Conservation (phyloP, 140 eudicot species). For the Flaveria floridana region DNA sequence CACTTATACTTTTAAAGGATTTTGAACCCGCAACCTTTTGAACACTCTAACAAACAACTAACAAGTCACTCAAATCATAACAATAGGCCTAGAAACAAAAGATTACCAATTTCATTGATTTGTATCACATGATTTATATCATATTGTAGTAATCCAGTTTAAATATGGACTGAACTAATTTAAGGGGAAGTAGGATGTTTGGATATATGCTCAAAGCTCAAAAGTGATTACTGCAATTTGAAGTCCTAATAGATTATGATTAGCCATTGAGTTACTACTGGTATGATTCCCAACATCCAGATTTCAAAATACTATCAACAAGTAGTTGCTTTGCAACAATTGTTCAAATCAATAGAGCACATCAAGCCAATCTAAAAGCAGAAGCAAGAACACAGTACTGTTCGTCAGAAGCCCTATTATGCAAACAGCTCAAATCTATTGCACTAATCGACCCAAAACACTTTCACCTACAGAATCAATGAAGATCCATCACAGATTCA, state of each 20-base stretch:
- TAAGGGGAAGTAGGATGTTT: background rate
- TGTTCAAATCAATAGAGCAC: no score
- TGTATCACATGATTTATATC: background rate
- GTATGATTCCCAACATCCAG: slow-evolving; percentile 14
- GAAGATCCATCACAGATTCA: slow-evolving; percentile 30
- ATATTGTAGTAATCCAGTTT: background rate
- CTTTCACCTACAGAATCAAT: slow-evolving; percentile 3
- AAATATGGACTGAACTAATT: no score
- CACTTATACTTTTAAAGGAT: no score
- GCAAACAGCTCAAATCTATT: background rate
- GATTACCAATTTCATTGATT: background rate
- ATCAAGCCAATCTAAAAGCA: background rate
- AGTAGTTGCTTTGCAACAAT: no score
- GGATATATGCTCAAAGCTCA: background rate
- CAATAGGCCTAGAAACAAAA: slow-evolving; percentile 2
- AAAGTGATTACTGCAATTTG: background rate
- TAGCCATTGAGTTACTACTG: background rate
- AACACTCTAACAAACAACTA: no score
- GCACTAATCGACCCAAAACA: background rate
- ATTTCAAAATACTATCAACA: slow-evolving; percentile 6
- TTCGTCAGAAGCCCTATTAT: background rate
- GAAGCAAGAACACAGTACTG: background rate
- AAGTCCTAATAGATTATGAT: background rate
- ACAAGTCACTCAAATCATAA: background rate
- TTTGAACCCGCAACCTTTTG: no score